Evolutionary conservation across 2,329 filamentous ascomycete genomes (phyloP).

Genomic region (Chaetomium sp.): DNA sequence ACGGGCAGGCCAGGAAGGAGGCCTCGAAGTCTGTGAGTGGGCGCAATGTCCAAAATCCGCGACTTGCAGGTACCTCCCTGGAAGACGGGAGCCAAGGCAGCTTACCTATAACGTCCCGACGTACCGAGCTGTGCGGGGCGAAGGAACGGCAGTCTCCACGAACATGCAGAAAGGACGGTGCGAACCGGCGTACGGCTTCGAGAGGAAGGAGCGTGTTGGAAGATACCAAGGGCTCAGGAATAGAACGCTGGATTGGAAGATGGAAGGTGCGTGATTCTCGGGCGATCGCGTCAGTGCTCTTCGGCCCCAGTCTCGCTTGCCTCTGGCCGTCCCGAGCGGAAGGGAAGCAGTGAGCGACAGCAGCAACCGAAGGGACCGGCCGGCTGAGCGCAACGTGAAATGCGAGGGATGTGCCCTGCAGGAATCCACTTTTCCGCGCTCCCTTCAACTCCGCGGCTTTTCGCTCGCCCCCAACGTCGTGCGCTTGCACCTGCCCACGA

Average conservation of each 20-base stretch:
- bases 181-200: background rate
- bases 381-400: background rate
- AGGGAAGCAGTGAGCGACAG: background rate
- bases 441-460: conserved; percentile 12
- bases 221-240: background rate
- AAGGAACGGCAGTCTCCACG: background rate
- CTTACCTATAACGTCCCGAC: background rate
- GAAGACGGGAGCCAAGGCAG: too few species aligned
- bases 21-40: background rate
- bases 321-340: background rate
- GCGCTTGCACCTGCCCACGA: conserved; percentile 14
- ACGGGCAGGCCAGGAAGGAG: background rate
- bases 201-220: background rate
- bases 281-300: conserved; percentile 12
- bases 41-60: background rate
- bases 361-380: background rate
- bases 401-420: background rate
- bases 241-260: background rate
- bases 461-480: conserved; percentile 4
- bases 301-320: background rate
- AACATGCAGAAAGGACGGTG: too few species aligned
- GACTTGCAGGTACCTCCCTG: background rate
- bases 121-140: background rate
- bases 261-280: background rate
- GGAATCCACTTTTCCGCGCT: conserved; percentile 2